A percentile compares a stretch with the other conserved stretches of the same genome.
Conservation (phyloP, 2,329 filamentous ascomycete genomes). For the Aureobasidium sp. region DNA sequence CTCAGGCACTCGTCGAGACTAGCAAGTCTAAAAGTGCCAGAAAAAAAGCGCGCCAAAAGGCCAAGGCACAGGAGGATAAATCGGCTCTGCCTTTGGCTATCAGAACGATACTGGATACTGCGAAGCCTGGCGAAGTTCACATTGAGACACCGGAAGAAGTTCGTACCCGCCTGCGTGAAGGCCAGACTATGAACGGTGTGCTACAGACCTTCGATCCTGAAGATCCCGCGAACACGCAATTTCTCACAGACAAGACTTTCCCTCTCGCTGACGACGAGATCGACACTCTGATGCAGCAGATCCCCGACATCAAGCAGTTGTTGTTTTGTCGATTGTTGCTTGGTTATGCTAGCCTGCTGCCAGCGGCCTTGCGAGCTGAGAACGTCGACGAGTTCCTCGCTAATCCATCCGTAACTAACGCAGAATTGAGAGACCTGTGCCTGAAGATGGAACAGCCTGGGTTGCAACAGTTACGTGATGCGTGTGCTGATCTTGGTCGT, state of each 20-base stretch:
- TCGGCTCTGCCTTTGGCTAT: not conserved
- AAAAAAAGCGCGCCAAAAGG: conserved; percentile 10
- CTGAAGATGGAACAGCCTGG: conserved; percentile 40
- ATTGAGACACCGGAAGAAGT: conserved; percentile 9
- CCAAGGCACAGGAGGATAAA: not conserved
- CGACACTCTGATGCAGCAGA: conserved; percentile 27
- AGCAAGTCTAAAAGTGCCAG: conserved; percentile 3
- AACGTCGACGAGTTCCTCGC: conserved; percentile 39
- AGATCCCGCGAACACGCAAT: not conserved
- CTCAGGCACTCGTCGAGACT: not conserved
- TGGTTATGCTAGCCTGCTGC: conserved; percentile 37
- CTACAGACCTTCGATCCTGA: conserved; percentile 2
- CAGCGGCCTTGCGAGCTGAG: conserved; percentile 34
- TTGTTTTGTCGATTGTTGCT: conserved; percentile 42
- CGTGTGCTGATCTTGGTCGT: conserved; percentile 41
- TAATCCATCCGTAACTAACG: conserved; percentile 33
- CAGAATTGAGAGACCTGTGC: conserved; percentile 39
- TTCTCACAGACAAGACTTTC: conserved; percentile 8
- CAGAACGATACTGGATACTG: not conserved
- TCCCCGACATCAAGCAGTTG: conserved; percentile 41
- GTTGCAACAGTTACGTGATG: conserved; percentile 43
- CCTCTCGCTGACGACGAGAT: conserved; percentile 7
- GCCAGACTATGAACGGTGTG: not conserved
- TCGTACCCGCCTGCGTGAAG: not conserved
- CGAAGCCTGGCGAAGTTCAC: conserved; percentile 3